Percentiles rank a stretch among this genome's conserved stretches.
Conservation (phyloP, 2,329 filamentous ascomycete genomes). For the Ophiostoma ips region DNA sequence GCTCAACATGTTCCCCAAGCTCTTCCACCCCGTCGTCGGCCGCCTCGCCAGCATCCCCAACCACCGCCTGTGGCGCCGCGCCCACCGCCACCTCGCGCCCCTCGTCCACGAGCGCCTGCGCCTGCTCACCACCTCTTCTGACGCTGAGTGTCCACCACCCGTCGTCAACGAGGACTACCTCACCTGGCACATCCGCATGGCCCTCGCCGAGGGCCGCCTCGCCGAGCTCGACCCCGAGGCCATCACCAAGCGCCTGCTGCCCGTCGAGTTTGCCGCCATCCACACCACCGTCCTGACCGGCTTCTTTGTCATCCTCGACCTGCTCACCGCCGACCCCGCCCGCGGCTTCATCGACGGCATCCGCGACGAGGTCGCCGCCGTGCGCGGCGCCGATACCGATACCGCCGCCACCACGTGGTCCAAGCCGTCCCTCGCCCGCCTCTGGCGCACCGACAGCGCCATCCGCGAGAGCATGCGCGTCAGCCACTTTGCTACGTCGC, state of each 20-base stretch:
- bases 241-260: constrained; percentile 37
- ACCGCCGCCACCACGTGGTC: constrained; percentile 26
- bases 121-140: constrained; percentile 23
- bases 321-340: constrained; percentile 26
- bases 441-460: constrained; percentile 35
- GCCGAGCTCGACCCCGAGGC: constrained; percentile 32
- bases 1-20: constrained; percentile 31
- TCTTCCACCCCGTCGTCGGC: constrained; percentile 36
- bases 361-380: constrained; percentile 27
- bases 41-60: constrained; percentile 30
- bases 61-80: constrained; percentile 31
- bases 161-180: constrained; percentile 41
- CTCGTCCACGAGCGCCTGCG: constrained; percentile 35
- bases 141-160: constrained; percentile 27
- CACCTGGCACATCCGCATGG: constrained; percentile 41
- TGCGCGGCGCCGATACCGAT: constrained; percentile 17
- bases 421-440: constrained; percentile 27
- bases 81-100: constrained; percentile 29
- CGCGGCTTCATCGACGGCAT: constrained; percentile 25
- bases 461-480: constrained; percentile 39
- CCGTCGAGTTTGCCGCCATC: constrained; percentile 44
- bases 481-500: constrained; percentile 31
- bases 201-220: constrained; percentile 27
- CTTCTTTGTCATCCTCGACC: constrained; percentile 32
- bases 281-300: constrained; percentile 42